These are phyloP conservation scores for Fusarium sp. DNA, from an alignment of 2,329 filamentous ascomycete genomes.

Conservation along the genomic window DNA sequence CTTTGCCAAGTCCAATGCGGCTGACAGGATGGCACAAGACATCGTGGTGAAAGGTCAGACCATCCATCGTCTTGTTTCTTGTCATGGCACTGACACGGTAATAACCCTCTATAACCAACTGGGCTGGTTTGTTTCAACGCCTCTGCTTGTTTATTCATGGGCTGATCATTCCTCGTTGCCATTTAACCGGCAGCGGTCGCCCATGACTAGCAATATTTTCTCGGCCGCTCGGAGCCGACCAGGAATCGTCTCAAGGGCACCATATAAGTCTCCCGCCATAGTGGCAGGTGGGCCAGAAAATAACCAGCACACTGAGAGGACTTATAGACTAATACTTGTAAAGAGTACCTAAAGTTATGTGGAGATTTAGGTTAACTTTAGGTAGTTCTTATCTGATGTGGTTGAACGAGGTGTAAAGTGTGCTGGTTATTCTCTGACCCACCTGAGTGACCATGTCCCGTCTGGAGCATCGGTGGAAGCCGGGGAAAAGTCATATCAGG, in stretches of 20 bases:
- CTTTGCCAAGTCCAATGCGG: slow-evolving; percentile 7
- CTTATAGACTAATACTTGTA: no score
- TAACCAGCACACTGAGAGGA: no score
- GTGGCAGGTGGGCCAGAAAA: no score
- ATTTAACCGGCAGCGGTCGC: slow-evolving; percentile 22
- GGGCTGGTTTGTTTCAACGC: not conserved
- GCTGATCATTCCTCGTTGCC: slow-evolving; percentile 4
- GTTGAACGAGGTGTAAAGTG: no score
- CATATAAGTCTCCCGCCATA: not conserved
- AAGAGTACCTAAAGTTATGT: no score
- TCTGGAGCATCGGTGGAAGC: slow-evolving; percentile 7
- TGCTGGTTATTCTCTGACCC: no score
- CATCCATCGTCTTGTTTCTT: slow-evolving; percentile 4
- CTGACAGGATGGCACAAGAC: slow-evolving; percentile 3
- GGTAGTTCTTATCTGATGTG: no score
- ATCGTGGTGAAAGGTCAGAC: slow-evolving; percentile 18
- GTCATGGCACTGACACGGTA: not conserved
- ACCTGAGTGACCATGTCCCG: not conserved
- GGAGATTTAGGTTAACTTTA: no score
- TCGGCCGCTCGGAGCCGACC: slow-evolving; percentile 21
- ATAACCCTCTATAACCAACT: not conserved
- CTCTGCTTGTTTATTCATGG: not conserved
- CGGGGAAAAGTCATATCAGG: slow-evolving; percentile 3
- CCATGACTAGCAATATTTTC: slow-evolving; percentile 5
- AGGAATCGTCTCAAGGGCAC: slow-evolving; percentile 9